Evolutionary conservation across 208 protist species (phyloP).

Genomic region (Trichomonas vaginalis): DNA sequence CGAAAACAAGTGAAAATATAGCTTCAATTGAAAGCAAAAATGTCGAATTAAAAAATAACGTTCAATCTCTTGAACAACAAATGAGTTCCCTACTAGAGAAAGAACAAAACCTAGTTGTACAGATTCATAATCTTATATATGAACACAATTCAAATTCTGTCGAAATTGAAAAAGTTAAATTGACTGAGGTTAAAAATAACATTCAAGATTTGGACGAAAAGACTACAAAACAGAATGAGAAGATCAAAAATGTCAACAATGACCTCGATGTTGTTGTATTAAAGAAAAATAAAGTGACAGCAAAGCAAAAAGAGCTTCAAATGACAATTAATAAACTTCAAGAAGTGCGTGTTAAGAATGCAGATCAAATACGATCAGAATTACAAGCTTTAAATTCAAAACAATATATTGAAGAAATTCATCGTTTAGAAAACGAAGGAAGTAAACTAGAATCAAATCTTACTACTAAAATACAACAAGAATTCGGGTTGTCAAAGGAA

Average conservation of each 20-base stretch:
- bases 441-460: background rate
- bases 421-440: background rate
- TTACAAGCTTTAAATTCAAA: background rate
- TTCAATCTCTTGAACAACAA: background rate
- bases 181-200: background rate
- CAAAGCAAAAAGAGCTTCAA: background rate
- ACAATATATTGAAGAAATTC: background rate
- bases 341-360: background rate
- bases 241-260: background rate
- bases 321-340: background rate
- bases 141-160: background rate
- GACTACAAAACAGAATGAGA: background rate
- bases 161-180: background rate
- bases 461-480: background rate
- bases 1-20: background rate
- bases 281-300: background rate
- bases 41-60: background rate
- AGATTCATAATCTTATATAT: background rate
- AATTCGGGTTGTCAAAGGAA: background rate
- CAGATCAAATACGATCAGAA: background rate
- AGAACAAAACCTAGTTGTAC: background rate
- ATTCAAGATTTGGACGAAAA: background rate
- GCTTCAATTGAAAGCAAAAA: background rate
- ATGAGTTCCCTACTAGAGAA: background rate
- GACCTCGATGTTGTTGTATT: background rate